phyloP scores from a whole-genome alignment of 2,329 filamentous ascomycete genomes.

The Huntiella bhutanensis region DNA sequence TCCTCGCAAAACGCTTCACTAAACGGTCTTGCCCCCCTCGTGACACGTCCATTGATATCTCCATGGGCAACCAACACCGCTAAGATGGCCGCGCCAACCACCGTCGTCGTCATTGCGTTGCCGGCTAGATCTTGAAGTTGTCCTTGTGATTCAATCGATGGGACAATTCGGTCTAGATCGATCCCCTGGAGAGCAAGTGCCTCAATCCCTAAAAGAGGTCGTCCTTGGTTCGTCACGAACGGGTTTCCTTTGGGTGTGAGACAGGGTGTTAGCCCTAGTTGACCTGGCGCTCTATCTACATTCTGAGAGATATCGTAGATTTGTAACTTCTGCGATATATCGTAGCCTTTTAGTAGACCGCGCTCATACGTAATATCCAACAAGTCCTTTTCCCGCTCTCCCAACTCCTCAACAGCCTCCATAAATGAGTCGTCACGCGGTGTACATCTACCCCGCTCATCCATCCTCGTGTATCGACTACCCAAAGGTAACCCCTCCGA shows the following conservation, averaged over 20 bases:
- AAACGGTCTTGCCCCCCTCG: not conserved
- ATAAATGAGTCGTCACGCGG: slow-evolving; percentile 37
- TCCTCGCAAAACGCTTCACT: not conserved
- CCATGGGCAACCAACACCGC: slow-evolving; percentile 30
- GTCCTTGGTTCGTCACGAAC: slow-evolving; percentile 40
- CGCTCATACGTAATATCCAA: slow-evolving; percentile 43
- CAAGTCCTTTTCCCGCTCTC: slow-evolving; percentile 43
- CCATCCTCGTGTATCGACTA: slow-evolving; percentile 41
- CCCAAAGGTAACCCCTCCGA: slow-evolving; percentile 24
- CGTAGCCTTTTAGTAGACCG: slow-evolving; percentile 20
- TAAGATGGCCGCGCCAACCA: slow-evolving; percentile 45
- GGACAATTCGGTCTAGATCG: slow-evolving; percentile 38
- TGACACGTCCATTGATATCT: no score
- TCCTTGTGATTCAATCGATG: slow-evolving; percentile 42
- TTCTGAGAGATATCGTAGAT: slow-evolving; percentile 55
- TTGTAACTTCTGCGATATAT: slow-evolving; percentile 27
- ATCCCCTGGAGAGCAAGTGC: slow-evolving; percentile 49
- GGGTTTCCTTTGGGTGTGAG: slow-evolving; percentile 47
- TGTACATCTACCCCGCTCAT: slow-evolving; percentile 28
- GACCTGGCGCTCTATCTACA: slow-evolving; percentile 38
- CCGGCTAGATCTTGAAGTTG: slow-evolving; percentile 54
- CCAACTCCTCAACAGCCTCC: slow-evolving; percentile 29
- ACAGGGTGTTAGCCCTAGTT: slow-evolving; percentile 43
- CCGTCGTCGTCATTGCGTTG: slow-evolving; percentile 62
- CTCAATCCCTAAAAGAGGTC: slow-evolving; percentile 43